Conservation (phyloP, 768 basidiomycete species). For the Naganishia randhawae region DNA sequence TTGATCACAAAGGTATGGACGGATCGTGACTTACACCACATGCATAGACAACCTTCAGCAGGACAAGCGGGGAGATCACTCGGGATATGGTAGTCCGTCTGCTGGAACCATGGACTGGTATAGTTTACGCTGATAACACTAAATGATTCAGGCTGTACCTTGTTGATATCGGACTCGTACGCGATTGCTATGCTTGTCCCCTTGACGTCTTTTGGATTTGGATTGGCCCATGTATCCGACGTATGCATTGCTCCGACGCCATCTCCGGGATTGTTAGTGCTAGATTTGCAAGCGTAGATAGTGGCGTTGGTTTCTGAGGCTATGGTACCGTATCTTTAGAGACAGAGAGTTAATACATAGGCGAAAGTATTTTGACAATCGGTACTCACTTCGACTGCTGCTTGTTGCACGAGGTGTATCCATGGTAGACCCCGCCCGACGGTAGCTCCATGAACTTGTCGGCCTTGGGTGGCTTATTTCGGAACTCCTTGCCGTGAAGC, state of each 20-base stretch:
- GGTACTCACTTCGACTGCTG: constrained; percentile 28
- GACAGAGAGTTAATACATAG: background rate
- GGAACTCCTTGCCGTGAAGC: constrained; percentile 43
- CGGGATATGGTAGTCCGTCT: constrained; percentile 48
- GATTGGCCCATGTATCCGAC: constrained; percentile 35
- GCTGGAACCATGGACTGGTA: constrained; percentile 44
- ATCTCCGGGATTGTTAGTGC: constrained; percentile 30
- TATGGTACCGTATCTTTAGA: constrained; percentile 19
- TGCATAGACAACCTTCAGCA: constrained; percentile 45
- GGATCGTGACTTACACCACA: constrained; percentile 35
- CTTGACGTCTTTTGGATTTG: constrained; percentile 41
- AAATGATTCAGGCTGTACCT: constrained; percentile 42
- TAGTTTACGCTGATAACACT: constrained; percentile 40
- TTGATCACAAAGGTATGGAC: background rate
- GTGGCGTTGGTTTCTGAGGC: constrained; percentile 32
- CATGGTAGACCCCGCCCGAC: background rate
- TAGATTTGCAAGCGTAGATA: constrained; percentile 41
- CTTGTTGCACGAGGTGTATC: constrained; percentile 31
- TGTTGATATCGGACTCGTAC: constrained; percentile 36
- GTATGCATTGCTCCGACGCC: constrained; percentile 48
- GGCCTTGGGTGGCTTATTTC: constrained; percentile 39
- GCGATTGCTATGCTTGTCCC: constrained; percentile 44
- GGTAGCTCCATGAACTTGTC: constrained; percentile 40
- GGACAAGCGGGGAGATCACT: constrained; percentile 47
- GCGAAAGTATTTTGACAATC: background rate